Base-by-base conservation (phyloP, 2,329 filamentous ascomycete genomes). In the Penicillium sp. region DNA sequence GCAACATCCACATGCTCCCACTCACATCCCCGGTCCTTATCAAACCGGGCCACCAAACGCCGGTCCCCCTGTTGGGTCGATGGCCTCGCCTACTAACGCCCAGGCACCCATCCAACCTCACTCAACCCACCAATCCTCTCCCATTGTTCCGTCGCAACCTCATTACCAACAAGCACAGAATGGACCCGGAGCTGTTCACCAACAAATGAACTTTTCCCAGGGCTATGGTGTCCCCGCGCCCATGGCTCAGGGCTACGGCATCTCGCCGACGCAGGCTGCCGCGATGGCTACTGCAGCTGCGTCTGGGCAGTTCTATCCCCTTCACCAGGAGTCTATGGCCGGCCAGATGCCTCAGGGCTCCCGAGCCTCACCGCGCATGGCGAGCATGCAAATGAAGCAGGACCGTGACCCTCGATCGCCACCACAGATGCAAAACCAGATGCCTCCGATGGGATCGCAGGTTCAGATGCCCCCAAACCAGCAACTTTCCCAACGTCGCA, bases 251-350 rank as follows among this genome's bases (percentile, higher is more conserved):
- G 78, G 78, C 23, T 96, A 96, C 78, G 87, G 84, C 57, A 91
- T 93, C 76, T 88, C 88, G 34, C 85, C 88, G 21, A 91, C 92
- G 46, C 91, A 96, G 75, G 92, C 92, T 15, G 92, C 93, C 49
- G 92, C 92, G 57, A 94, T 96, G 90, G 92, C 89, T 44, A 96
- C 92, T 1, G 93, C 93, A 19, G 92, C 93, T 1, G 93, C 93
- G 11, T 92, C 92, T 6, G 92, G 93, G 40, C 88, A 91, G 59
- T 89, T 89, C 65, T 88, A 89, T 60, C 87, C 88, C 64, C 85
- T 92, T 76, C 79, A 87, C 50, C 86, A 89, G 54, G 89, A 92
- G 68, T 82, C 84, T 21, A 87, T 85, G 82, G 78, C 81, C 82
- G 77, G 82, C 75, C 74, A 88, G 83, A 75, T 83, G 62, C 71